Base-by-base conservation (phyloP, 1,284 basidiomycete species). In the Takashimella tepidaria region DNA sequence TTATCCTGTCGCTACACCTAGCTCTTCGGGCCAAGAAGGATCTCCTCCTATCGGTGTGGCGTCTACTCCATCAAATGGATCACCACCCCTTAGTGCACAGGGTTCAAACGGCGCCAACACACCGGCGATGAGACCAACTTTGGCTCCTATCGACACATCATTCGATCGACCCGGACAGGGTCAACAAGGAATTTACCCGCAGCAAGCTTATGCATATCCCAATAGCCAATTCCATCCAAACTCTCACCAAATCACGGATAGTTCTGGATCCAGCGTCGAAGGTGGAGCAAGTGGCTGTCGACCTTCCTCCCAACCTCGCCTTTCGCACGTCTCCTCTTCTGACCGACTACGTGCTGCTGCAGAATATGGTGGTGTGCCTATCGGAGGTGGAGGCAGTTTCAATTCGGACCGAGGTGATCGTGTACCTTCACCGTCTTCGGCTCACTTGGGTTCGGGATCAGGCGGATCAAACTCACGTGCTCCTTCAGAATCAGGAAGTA, bases 1-100 rank as follows among this genome's bases (percentile, higher is more conserved):
- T 16, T 67, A 67, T 52, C 67, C 67, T 2, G 54, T 66, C 26
- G 62, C 59, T 1, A 68, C 65, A 2, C 63, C 67, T 16, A 63
- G 61, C 8, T 52, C 63, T 10, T 24, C 43, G 11, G 55, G 54
- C 10, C 56, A 61, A 43, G 62, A 70, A 23, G 49, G 49, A 2
- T 67, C 66, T 1, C 63, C 68, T 12, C 64, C 63, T 8, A 54
- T 68, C 40, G 37, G 31, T 40, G 16, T 37, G 31, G 31, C 31
- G 31, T 37, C 31, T 37, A 37, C 31, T 16, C 31, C 31, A 37
- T 37, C 31, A 8, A 45, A 57, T 16, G 51, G 55, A 16, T 60
- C 64, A 2, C 63, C 66, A 3, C 51, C 62, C 6, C 25, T 53
- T 19, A 54, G 56, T 20, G 31, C 37, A 5, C 25, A 4, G 11